A percentile compares a stretch with the other conserved stretches of the same genome.
Conservation (phyloP, 306 rosid species). For the Trichosanthes truncata region DNA sequence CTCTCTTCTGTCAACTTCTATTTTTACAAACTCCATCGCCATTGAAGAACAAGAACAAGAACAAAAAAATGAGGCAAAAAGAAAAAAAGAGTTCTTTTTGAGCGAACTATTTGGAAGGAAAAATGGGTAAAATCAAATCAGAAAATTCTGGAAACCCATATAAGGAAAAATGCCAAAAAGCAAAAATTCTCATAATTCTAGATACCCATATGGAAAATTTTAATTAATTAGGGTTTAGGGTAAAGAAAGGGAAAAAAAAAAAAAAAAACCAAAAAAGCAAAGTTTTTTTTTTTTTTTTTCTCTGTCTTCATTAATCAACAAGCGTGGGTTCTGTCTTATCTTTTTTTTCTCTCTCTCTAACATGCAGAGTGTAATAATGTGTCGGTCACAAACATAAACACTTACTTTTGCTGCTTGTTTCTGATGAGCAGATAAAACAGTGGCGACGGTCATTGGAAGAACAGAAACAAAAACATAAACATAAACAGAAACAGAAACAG, state of each 20-base stretch:
- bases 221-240: conserved; percentile 30
- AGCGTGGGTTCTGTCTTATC: neutral
- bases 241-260: neutral
- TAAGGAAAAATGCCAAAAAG: conserved; percentile 13
- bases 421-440: neutral
- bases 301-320: neutral
- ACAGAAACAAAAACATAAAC: neutral
- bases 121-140: neutral
- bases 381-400: neutral
- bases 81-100: neutral
- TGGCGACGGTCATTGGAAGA: neutral
- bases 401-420: neutral
- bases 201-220: neutral
- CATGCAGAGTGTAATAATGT: neutral
- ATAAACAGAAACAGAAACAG: neutral
- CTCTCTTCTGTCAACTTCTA: conserved; percentile 99
- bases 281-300: neutral
- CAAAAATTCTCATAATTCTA: neutral
- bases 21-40: conserved; percentile 25
- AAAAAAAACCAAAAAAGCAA: neutral
- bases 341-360: neutral
- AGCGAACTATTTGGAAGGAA: neutral
- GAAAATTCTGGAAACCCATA: neutral
- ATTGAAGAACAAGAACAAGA: neutral
- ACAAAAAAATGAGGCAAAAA: neutral